These are phyloP conservation scores for Alternaria rosae DNA, from an alignment of 2,329 filamentous ascomycete species.

Conservation along the genomic window DNA sequence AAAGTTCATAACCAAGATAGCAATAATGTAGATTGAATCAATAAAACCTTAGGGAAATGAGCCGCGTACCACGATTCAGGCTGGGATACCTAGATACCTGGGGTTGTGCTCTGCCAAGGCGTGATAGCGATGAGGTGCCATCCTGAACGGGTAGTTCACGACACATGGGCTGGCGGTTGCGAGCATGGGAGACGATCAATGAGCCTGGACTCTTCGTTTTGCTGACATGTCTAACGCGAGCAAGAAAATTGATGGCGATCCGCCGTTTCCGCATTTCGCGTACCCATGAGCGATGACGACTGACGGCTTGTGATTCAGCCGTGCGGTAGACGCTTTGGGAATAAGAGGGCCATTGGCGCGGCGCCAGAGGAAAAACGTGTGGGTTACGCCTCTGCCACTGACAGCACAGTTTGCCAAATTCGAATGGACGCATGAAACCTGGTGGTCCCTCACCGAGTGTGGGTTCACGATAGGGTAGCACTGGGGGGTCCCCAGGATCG, in stretches of 20 bases:
- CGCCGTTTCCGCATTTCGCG: slow-evolving; percentile 14
- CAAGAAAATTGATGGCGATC: slow-evolving; percentile 19
- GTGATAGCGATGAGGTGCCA: slow-evolving; percentile 4
- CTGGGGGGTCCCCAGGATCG: slow-evolving; percentile 23
- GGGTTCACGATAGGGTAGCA: slow-evolving; percentile 32
- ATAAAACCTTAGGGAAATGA: slow-evolving; percentile 25
- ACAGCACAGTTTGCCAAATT: slow-evolving; percentile 29
- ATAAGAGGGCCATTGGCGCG: slow-evolving; percentile 20
- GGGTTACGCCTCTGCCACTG: slow-evolving; percentile 31
- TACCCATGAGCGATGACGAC: slow-evolving; percentile 25
- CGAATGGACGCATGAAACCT: slow-evolving; percentile 30
- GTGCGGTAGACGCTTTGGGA: slow-evolving; percentile 23
- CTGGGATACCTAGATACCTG: not conserved
- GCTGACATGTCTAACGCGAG: slow-evolving; percentile 8
- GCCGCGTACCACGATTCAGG: slow-evolving; percentile 1
- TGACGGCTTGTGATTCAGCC: slow-evolving; percentile 22
- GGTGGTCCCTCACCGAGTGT: slow-evolving; percentile 21
- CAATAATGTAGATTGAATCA: slow-evolving; percentile 15
- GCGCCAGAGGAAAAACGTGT: slow-evolving; percentile 23
- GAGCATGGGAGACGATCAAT: slow-evolving; percentile 6
- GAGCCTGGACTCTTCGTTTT: slow-evolving; percentile 12
- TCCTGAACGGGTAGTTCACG: slow-evolving; percentile 12
- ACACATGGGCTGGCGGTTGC: slow-evolving; percentile 13
- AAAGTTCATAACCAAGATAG: slow-evolving; percentile 17
- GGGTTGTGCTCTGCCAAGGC: not conserved